Percentiles rank a stretch among this genome's conserved stretches.
phyloP scores from a whole-genome alignment of 2,329 filamentous ascomycete genomes.

The Lomentospora prolificans region DNA sequence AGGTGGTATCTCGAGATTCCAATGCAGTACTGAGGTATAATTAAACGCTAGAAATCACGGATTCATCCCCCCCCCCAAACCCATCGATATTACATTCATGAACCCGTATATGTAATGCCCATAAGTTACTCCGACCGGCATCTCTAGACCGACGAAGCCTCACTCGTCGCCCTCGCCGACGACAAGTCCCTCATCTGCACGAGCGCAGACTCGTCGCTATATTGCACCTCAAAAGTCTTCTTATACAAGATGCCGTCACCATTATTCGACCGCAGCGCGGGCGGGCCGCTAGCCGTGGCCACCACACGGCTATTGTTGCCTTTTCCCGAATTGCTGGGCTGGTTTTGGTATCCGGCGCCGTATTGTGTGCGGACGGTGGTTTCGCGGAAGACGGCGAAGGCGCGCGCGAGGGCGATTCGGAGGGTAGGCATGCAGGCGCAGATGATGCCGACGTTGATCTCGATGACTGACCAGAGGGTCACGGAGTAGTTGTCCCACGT shows the following conservation, averaged over 20 bases:
- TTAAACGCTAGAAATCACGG: too few relatives aligned
- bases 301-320: conserved; percentile 10
- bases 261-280: not conserved
- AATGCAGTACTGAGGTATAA: too few relatives aligned
- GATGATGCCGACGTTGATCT: conserved; percentile 23
- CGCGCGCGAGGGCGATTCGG: conserved; percentile 18
- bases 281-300: not conserved
- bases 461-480: conserved; percentile 21
- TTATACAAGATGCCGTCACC: conserved; percentile 21
- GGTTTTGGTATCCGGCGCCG: conserved; percentile 17
- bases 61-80: too few relatives aligned
- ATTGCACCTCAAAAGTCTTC: conserved; percentile 25
- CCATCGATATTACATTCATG: too few relatives aligned
- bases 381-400: conserved; percentile 22
- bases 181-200: conserved; percentile 19
- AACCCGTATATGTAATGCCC: too few relatives aligned
- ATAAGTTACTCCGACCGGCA: too few relatives aligned
- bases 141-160: not conserved
- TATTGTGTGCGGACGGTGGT: conserved; percentile 14
- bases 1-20: too few relatives aligned
- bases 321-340: conserved; percentile 9
- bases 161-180: not conserved
- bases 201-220: conserved; percentile 22
- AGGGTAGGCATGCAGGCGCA: conserved; percentile 23
- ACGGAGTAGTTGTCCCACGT: conserved; percentile 20